Base-by-base conservation (phyloP, 2,329 filamentous ascomycete species). In the Tolypocladium tundrense region DNA sequence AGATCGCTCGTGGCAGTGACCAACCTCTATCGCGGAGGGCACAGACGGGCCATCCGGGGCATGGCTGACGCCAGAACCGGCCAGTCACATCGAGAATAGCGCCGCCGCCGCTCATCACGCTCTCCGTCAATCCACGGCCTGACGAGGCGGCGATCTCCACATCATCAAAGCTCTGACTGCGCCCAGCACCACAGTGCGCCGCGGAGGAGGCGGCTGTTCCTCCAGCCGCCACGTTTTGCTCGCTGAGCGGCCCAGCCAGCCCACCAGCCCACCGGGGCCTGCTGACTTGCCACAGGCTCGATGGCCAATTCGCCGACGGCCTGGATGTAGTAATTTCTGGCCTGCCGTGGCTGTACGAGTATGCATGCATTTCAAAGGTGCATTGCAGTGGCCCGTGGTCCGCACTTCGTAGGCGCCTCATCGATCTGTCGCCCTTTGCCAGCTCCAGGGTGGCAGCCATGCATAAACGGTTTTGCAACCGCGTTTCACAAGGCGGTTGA, bases 41-140 rank as follows among this genome's bases (percentile, higher is more conserved):
- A 31, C 43, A 40, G 39, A 53, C 37, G 39, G 39, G 40, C 53
- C 37, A 54, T 54, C 53, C 39, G 53, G 53, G 35, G 37, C 52
- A 41, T 41, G 52, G 53, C 53, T 56, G 57, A 59, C 40, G 54
- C 54, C 50, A 48, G 45, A 45, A 27, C 41, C 27, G 40, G 31
- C 57, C 57, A 58, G 45, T 56, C 31, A 58, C 11, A 16, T 35
- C 54, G 57, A 33, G 31, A 3, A 51, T 6, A 35, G 48, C 48
- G 48, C 31, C 45, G 45, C 45, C 31, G 33, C 48, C 6, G 48
- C 48, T 52, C 31, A 52, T 19, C 16, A 8, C 21, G 42, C 21
- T 21, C 31, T 21, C 42, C 14, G 19, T 51, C 48, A 8, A n/a
- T 51, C 48, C 27, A 39, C 13, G 45, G 48, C 48, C 31, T 35